Evolutionary conservation across 2,329 filamentous ascomycete species (phyloP).

Genomic region (Remersonia thermophila): DNA sequence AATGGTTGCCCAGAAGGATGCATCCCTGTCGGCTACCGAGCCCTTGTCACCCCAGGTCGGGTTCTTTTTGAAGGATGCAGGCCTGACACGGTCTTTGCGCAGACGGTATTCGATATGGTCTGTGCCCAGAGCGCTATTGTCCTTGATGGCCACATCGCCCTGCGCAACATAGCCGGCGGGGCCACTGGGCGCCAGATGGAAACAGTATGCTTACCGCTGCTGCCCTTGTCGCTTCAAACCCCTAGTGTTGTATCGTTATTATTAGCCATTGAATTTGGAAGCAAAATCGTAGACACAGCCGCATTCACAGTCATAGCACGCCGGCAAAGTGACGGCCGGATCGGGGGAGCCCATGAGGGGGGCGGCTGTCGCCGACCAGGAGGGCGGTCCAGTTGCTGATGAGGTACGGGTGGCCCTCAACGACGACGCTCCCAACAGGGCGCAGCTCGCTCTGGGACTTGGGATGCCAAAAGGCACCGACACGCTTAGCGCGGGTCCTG

Average conservation of each 20-base stretch:
- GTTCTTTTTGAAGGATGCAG: neutral
- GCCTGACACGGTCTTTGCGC: neutral
- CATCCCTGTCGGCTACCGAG: neutral
- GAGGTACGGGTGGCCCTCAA: neutral
- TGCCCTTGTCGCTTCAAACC: neutral
- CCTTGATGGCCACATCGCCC: neutral
- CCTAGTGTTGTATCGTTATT: neutral
- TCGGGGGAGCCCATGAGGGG: neutral
- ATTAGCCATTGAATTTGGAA: neutral
- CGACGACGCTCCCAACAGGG: neutral
- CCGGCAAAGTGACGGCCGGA: neutral
- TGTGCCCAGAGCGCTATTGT: neutral
- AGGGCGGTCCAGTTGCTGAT: neutral
- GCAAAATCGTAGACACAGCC: neutral
- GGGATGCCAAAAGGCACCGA: constrained; percentile 3
- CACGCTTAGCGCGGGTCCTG: neutral
- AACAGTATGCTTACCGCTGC: neutral
- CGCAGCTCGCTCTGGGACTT: neutral
- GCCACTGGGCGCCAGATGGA: constrained; percentile 2
- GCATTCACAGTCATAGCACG: neutral
- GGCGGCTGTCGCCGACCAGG: neutral
- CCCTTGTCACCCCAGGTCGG: constrained; percentile 1
- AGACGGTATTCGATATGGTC: constrained; percentile 1
- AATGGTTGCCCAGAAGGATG: constrained; percentile 1
- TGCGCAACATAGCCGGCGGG: neutral